Base-by-base conservation (phyloP, 176 grass and related monocot genomes). In the Juncus inflexus region DNA sequence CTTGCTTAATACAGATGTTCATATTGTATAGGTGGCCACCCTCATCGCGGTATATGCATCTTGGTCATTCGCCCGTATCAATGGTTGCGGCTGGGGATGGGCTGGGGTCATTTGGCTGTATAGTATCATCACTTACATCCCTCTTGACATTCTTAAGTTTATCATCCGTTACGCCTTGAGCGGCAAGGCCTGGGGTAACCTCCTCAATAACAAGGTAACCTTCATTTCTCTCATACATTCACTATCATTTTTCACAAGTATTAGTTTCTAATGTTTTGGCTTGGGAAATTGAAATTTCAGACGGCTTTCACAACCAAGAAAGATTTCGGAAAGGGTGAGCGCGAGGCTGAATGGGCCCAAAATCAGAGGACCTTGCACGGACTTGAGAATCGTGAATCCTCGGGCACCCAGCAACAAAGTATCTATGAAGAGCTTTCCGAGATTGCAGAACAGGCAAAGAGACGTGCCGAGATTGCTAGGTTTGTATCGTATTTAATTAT, bases 81-180 rank as follows among this genome's bases (percentile, higher is more conserved):
- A 51, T 52, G 88, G 88, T 12, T 41, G 83, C 3, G 88, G 88
- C 6, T 91, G 87, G 83, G 74, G 80, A 2, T 91, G 88, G 88
- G 84, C 69, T 6, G 50, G 51, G 1, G 77, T 81, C 8, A 87
- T 87, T 43, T 91, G 88, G 88, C 74, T 87, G 65, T 91, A 78
- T 77, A 81, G 61, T 84, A 58, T 78, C 57, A 60, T 84, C 77
- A 91, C 88, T 19, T 91, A 81, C 74, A 61, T 84, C 38, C 88
- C 88, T 11, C 88, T 91, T 0, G 88, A 91, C 80, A 4, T 91
- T 2, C 76, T 91, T 74, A 91, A 91, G 79, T 91, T 91, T 65
- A 67, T 76, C 65, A 87, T 81, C 70, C 77, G 84, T 1, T 91
- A 91, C 74, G 58, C 79, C 40, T 74, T 91, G 4, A 81, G 80